Percentiles rank a stretch among this genome's conserved stretches.
These are phyloP conservation scores for Pseudonectria buxi DNA, from an alignment of 2,329 filamentous ascomycete species.

Conservation along the genomic window DNA sequence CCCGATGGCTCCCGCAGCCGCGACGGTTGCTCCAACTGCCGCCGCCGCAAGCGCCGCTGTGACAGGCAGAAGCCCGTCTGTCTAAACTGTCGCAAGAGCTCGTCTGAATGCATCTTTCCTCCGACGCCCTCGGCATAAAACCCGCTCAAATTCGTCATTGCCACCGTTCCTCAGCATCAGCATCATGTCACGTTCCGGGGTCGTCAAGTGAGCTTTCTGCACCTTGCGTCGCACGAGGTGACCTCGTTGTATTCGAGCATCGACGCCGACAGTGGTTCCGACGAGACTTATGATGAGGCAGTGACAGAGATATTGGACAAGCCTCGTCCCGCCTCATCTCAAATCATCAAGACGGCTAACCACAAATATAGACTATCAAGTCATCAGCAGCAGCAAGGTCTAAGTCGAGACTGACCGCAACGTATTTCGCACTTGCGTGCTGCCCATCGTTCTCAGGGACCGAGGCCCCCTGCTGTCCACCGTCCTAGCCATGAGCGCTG, in stretches of 20 bases:
- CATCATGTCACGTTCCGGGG: conserved; percentile 7
- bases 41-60: conserved; percentile 44
- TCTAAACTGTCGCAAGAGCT: conserved; percentile 7
- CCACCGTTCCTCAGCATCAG: conserved; percentile 9
- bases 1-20: conserved; percentile 15
- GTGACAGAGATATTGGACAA: too few species aligned
- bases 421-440: conserved; percentile 15
- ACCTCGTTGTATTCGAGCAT: conserved; percentile 1
- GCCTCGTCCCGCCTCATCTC: too few species aligned
- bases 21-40: conserved; percentile 36
- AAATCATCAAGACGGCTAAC: not conserved
- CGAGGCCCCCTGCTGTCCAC: conserved; percentile 12
- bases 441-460: conserved; percentile 13
- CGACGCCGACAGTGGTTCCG: not conserved
- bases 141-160: conserved; percentile 15
- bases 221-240: conserved; percentile 13
- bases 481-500: conserved; percentile 18
- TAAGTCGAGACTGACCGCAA: conserved; percentile 17
- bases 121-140: conserved; percentile 10
- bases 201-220: conserved; percentile 8
- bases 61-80: conserved; percentile 25
- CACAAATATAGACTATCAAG: conserved; percentile 12
- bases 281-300: too few species aligned
- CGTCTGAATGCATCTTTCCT: conserved; percentile 15
- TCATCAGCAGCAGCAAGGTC: conserved; percentile 17